Base-by-base conservation (phyloP, 2,329 filamentous ascomycete species). In the Elsinoe arachidis region DNA sequence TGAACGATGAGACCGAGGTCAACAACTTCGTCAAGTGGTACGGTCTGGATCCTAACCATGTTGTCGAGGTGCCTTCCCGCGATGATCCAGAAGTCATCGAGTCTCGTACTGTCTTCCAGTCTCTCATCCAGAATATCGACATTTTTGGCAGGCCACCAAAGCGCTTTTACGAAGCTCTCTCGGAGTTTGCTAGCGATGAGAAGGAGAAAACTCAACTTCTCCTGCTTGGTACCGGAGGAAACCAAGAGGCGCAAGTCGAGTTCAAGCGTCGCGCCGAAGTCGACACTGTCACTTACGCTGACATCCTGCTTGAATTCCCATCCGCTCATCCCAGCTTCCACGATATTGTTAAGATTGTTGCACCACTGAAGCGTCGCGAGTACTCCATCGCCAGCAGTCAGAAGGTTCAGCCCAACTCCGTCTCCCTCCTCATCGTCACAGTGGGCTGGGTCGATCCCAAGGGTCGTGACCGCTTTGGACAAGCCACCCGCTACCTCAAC, bases 381-480 rank as follows among this genome's bases (percentile, higher is more conserved):
- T 99, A 99, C 80, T 96, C 90, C n/a, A 97, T 99, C 64, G 93
- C 93, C 17, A 97, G 93, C 2, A 93, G 90, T 57, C 93, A 99
- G 75, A 90, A 92, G 66, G 92, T 97, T 39, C 91, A 89, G 0
- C 91, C 93, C 17, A 91, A 78, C 68, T 85, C 83, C n/a, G 90
- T 99, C 59, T 83, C 91, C 7, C 83, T 99, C 62, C 93, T 97
- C 84, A 95, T 99, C 68, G 93, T 99, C 60, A 95, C 93, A 3
- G 93, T 99, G 67, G 85, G 89, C 77, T 99, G 93, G 93, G 85
- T 91, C 63, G 92, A 97, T 73, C 80, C 87, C 63, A 81, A 83
- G 67, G 92, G 92, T 67, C 89, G 91, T 68, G 87, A 88, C 66
- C 90, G 93, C 65, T 92, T 89, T 69, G 93, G 93, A 56, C 90